Conservation (phyloP, 495 filamentous ascomycete genomes). For the Xylaria venustula region DNA sequence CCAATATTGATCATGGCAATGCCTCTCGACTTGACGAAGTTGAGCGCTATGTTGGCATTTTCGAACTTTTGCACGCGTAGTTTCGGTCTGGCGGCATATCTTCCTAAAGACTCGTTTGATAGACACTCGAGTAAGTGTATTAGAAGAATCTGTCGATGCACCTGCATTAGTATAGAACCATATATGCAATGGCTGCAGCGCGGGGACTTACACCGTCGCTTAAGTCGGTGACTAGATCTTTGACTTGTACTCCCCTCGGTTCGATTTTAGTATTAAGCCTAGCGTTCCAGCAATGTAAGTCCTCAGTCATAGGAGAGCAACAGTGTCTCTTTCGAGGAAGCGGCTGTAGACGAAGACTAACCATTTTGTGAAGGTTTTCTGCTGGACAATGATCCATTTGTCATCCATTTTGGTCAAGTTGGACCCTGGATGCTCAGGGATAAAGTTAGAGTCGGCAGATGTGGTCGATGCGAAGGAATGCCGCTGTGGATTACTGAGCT, state of each 20-base stretch:
- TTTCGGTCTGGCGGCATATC: slow-evolving; percentile 94
- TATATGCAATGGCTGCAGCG: not conserved
- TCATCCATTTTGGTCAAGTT: slow-evolving; percentile 62
- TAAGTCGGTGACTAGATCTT: slow-evolving; percentile 82
- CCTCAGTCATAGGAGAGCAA: slow-evolving; percentile 4
- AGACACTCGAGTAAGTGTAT: slow-evolving; percentile 97
- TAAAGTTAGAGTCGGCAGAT: slow-evolving; percentile 18
- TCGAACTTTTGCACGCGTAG: slow-evolving; percentile 96
- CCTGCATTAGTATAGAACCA: slow-evolving; percentile 8
- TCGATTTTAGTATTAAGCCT: slow-evolving; percentile 96
- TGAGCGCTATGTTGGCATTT: slow-evolving; percentile 93
- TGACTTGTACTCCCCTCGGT: slow-evolving; percentile 68
- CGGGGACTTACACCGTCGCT: slow-evolving; percentile 78
- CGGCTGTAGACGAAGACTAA: slow-evolving; percentile 35
- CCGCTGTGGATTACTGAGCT: slow-evolving; percentile 29
- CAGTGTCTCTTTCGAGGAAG: not conserved
- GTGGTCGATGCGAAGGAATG: slow-evolving; percentile 27
- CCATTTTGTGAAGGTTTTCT: slow-evolving; percentile 99
- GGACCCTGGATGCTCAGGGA: slow-evolving; percentile 38
- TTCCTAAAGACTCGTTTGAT: slow-evolving; percentile 86
- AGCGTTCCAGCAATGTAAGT: slow-evolving; percentile 24
- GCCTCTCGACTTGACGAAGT: slow-evolving; percentile 85
- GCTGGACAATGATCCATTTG: slow-evolving; percentile 93
- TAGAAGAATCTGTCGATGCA: slow-evolving; percentile 68
- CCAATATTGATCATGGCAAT: slow-evolving; percentile 99